These are phyloP conservation scores for Cryphonectria nitschkei DNA, from an alignment of 2,329 filamentous ascomycete genomes.

Conservation along the genomic window DNA sequence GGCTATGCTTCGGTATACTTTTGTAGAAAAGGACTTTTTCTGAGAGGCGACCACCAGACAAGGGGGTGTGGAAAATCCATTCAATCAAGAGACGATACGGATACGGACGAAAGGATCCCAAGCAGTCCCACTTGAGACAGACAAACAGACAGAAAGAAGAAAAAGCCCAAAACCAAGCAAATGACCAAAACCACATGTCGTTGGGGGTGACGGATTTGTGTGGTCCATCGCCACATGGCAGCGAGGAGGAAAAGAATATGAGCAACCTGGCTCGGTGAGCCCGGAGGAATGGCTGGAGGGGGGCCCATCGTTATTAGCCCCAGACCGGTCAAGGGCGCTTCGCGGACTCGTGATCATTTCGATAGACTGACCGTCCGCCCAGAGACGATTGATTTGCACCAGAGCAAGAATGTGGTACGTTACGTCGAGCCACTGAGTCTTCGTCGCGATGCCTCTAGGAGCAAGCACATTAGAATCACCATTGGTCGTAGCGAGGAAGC, in stretches of 20 bases:
- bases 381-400: slow-evolving; percentile 8
- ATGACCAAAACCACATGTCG: background rate
- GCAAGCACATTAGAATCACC: background rate
- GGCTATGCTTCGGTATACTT: background rate
- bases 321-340: slow-evolving; percentile 10
- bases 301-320: slow-evolving; percentile 8
- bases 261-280: slow-evolving; percentile 6
- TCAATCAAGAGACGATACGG: background rate
- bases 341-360: background rate
- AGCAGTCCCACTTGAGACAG: background rate
- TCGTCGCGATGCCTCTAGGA: background rate
- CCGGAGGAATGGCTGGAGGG: slow-evolving; percentile 8
- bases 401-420: background rate
- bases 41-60: background rate
- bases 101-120: background rate
- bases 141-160: background rate
- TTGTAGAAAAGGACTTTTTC: background rate
- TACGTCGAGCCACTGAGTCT: background rate
- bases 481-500: background rate
- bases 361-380: background rate
- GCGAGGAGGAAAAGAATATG: background rate
- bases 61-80: background rate
- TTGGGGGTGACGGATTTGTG: background rate
- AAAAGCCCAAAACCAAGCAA: background rate
- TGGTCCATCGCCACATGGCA: background rate